phyloP scores from a whole-genome alignment of 1,284 basidiomycete species.

The Pterulicium gracile region DNA sequence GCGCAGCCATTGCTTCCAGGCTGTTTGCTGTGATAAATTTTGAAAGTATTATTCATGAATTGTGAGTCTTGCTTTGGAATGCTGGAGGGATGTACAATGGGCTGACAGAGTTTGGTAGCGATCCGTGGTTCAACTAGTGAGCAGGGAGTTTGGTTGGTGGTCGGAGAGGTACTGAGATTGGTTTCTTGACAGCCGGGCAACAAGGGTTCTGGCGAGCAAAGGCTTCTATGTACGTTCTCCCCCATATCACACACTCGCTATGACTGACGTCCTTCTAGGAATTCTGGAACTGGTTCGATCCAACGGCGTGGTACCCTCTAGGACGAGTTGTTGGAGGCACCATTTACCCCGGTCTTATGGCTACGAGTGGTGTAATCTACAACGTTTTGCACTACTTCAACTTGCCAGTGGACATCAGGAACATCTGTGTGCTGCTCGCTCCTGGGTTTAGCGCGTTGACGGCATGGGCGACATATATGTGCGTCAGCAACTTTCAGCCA shows the following conservation, averaged over 20 bases:
- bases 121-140: conserved; percentile 97
- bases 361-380: conserved; percentile 95
- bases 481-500: conserved; percentile 17
- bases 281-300: conserved; percentile 99
- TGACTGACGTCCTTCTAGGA: conserved; percentile 41
- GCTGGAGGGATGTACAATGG: conserved; percentile 3
- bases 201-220: conserved; percentile 75
- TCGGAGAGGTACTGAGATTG: conserved; percentile 3
- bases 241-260: conserved; percentile 5
- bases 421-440: conserved; percentile 94
- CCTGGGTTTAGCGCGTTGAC: conserved; percentile 96
- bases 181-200: conserved; percentile 65
- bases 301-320: conserved; percentile 97
- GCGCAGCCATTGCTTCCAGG: conserved; percentile 89
- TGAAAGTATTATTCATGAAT: conserved; percentile 99
- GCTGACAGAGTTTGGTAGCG: conserved; percentile 34
- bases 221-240: conserved; percentile 80
- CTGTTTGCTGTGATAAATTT: conserved; percentile 97
- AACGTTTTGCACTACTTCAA: conserved; percentile 81
- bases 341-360: conserved; percentile 97
- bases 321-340: conserved; percentile 98
- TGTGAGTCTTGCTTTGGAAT: conserved; percentile 44
- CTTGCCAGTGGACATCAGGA: conserved; percentile 95
- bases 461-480: conserved; percentile 97
- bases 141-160: conserved; percentile 20